phyloP scores from a whole-genome alignment of 305 asterid genomes.

The Solanum chacoense region DNA sequence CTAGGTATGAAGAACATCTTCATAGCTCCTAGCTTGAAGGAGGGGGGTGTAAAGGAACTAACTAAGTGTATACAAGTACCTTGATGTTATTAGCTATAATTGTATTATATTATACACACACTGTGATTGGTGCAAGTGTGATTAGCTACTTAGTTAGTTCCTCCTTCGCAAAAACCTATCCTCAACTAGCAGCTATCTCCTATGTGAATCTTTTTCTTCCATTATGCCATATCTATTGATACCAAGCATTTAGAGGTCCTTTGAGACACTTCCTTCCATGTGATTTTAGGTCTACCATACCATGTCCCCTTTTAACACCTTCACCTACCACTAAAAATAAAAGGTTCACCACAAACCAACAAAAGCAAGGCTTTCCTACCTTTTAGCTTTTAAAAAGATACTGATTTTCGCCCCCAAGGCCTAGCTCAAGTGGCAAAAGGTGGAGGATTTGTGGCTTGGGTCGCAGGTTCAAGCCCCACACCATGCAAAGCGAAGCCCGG shows the following conservation, averaged over 20 bases:
- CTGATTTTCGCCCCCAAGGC: too few species aligned
- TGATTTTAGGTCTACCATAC: neutral
- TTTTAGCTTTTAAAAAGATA: neutral
- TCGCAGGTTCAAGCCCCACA: too few species aligned
- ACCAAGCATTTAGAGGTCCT: neutral
- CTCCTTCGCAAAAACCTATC: neutral
- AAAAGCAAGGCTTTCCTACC: neutral
- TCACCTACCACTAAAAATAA: neutral
- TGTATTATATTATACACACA: neutral
- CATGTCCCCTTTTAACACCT: neutral
- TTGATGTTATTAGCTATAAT: neutral
- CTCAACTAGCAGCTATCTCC: neutral
- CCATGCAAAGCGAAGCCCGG: too few species aligned
- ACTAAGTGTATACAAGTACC: neutral
- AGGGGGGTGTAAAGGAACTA: neutral
- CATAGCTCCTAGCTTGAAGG: neutral
- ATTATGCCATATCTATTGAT: neutral
- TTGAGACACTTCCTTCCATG: neutral
- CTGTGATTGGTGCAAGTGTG: neutral
- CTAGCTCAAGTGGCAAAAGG: too few species aligned
- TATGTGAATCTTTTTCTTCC: neutral
- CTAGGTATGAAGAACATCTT: neutral
- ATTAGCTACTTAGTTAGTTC: neutral
- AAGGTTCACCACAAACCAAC: neutral
- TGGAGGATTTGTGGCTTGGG: too few species aligned